A percentile compares a stretch with the other conserved stretches of the same genome.
These are phyloP conservation scores for Monosporascus sp. DNA, from an alignment of 2,329 filamentous ascomycete genomes.

Conservation along the genomic window DNA sequence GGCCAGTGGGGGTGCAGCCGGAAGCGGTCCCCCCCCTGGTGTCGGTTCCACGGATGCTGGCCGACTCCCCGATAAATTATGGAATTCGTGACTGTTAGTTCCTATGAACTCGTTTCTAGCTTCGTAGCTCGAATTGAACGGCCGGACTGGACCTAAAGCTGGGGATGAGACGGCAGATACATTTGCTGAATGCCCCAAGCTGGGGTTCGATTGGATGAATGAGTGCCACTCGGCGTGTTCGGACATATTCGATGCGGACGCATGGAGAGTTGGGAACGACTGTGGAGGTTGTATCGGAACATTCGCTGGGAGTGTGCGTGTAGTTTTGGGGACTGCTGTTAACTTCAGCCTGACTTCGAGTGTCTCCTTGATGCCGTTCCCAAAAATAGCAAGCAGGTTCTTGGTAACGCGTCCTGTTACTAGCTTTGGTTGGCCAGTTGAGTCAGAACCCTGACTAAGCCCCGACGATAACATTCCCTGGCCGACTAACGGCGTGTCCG, in stretches of 20 bases:
- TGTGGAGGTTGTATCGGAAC: conserved; percentile 12
- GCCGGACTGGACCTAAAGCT: conserved; percentile 27
- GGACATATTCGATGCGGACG: conserved; percentile 38
- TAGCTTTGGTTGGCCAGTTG: conserved; percentile 52
- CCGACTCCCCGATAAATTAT: conserved; percentile 16
- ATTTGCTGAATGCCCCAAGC: conserved; percentile 35
- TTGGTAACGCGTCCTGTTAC: conserved; percentile 88
- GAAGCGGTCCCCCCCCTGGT: conserved; percentile 9
- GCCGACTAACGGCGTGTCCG: conserved; percentile 85
- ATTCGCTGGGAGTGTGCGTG: conserved; percentile 18
- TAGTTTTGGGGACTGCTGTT: conserved; percentile 64
- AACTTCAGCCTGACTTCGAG: conserved; percentile 89
- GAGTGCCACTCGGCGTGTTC: conserved; percentile 74
- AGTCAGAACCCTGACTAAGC: conserved; percentile 42
- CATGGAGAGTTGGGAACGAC: conserved; percentile 10
- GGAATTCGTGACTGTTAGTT: conserved; percentile 13
- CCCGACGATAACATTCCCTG: conserved; percentile 92
- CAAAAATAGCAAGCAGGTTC: conserved; percentile 79
- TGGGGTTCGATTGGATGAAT: conserved; percentile 68
- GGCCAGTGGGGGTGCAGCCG: conserved; percentile 7
- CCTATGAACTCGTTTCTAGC: conserved; percentile 11
- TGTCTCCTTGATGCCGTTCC: conserved; percentile 77
- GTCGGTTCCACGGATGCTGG: conserved; percentile 22
- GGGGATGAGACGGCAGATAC: conserved; percentile 23
- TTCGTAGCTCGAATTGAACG: conserved; percentile 20